Base-by-base conservation (phyloP, 2,329 filamentous ascomycete species). In the Coniella lustricola region DNA sequence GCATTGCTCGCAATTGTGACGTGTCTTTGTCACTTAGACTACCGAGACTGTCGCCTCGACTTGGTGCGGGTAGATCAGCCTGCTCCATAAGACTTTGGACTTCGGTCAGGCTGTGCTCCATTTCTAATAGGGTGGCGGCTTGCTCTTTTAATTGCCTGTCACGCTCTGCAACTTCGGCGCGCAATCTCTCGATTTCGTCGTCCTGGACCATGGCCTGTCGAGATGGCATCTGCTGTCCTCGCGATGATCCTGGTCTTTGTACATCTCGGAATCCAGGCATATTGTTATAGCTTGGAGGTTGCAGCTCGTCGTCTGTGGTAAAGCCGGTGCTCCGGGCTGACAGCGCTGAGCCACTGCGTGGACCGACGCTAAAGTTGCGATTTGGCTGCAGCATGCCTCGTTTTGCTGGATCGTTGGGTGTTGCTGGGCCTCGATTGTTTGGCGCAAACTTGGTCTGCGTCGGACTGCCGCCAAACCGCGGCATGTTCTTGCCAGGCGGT, bases 101-200 rank as follows among this genome's bases (percentile, higher is more conserved):
- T 62, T 95, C 90, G n/a, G 82, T 82, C 40, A 96, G 71, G 54
- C 84, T 91, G 51, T 76, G 79, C 62, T 98, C 91, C 85, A 98
- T 96, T 57, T 98, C 93, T 13, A 82, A 76, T 45, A 98, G 69
- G 16, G 84, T 87, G 4, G 80, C 72, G 2, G 88, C 83, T 65
- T 98, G 93, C 37, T 96, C 93, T 57, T 84, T 85, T n/a, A 98
- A 71, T 63, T 95, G 88, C 55, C 76, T 81, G 57, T 97, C 90
- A 25, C 89, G 83, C 53, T 95, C 90, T 55, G 90, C 82, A 17
- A 97, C 74, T 64, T 91, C 80, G 34, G 74, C 70, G 52, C 80
- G 82, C 22, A 98, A 72, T 29, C 81, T 76, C 57, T 85, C 82
- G 7, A 94, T 65, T 62, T 95, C 87, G 37, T 85, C 83, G 29